phyloP scores from a whole-genome alignment of 2,329 filamentous ascomycete genomes.

The Penicillium sp. region DNA sequence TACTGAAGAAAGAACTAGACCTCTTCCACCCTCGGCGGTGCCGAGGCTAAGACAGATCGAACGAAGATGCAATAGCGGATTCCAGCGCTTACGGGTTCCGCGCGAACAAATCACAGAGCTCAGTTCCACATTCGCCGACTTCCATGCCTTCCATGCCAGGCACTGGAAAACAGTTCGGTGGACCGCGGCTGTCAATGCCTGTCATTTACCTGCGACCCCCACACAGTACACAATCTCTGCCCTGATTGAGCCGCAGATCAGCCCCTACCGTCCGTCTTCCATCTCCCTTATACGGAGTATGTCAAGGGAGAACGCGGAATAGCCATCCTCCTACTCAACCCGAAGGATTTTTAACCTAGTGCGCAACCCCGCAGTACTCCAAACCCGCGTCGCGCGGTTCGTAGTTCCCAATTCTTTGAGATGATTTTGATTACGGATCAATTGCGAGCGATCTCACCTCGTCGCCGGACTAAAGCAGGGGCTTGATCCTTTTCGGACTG shows the following conservation, averaged over 20 bases:
- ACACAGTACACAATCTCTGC: neutral
- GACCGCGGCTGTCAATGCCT: conserved; percentile 9
- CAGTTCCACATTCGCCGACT: conserved; percentile 1
- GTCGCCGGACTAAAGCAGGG: conserved; percentile 19
- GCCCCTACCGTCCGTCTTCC: neutral
- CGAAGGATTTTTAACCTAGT: neutral
- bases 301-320: too few relatives aligned
- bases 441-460: neutral
- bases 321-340: too few relatives aligned
- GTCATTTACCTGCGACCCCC: neutral
- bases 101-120: conserved; percentile 5
- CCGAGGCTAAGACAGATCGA: neutral
- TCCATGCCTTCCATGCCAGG: neutral
- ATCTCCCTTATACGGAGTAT: too few relatives aligned
- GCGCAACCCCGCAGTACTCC: neutral
- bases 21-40: neutral
- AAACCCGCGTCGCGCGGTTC: conserved; percentile 1
- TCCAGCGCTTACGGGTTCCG: neutral
- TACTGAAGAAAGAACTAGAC: too few relatives aligned
- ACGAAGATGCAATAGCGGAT: neutral
- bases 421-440: conserved; percentile 8
- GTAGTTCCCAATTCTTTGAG: conserved; percentile 13
- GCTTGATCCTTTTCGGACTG: conserved; percentile 12
- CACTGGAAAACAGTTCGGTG: conserved; percentile 6
- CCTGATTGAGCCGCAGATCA: neutral